Evolutionary conservation across 257 asterid genomes (phyloP).

Genomic region (Solanum dulcamara): DNA sequence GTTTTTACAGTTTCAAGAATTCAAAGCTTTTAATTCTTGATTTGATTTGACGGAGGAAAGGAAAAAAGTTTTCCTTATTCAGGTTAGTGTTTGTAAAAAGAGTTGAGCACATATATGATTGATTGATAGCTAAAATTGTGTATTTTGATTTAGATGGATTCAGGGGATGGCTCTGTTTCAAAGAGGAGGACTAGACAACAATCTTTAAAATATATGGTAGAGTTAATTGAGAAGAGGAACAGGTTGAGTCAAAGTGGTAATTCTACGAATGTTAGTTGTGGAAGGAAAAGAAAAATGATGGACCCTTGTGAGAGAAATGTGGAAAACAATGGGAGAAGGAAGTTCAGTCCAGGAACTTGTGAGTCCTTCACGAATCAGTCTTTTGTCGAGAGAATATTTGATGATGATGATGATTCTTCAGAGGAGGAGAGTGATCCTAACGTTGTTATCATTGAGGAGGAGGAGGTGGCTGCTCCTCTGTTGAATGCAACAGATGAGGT

Average conservation of each 20-base stretch:
- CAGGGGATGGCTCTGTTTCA: neutral
- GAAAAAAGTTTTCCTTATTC: no score
- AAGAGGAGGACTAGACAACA: neutral
- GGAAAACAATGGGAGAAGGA: neutral
- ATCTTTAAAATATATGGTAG: neutral
- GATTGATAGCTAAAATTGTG: neutral
- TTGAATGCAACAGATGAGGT: neutral
- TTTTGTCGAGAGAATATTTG: no score
- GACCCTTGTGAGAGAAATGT: neutral
- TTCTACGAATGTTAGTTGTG: neutral
- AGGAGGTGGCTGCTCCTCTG: neutral
- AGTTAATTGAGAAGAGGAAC: neutral
- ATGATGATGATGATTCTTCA: neutral
- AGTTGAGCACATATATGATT: neutral
- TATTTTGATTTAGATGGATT: neutral
- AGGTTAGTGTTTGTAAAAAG: neutral
- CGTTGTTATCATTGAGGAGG: neutral
- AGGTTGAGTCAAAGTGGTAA: neutral
- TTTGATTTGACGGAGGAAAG: no score
- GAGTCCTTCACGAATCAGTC: neutral
- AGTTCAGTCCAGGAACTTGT: neutral
- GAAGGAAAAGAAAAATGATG: neutral
- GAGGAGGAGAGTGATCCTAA: neutral
- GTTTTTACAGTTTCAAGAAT: no score
- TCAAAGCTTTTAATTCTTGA: neutral